phyloP scores from a whole-genome alignment of 176 grass and related monocot genomes.

The Phoenix roebelenii region DNA sequence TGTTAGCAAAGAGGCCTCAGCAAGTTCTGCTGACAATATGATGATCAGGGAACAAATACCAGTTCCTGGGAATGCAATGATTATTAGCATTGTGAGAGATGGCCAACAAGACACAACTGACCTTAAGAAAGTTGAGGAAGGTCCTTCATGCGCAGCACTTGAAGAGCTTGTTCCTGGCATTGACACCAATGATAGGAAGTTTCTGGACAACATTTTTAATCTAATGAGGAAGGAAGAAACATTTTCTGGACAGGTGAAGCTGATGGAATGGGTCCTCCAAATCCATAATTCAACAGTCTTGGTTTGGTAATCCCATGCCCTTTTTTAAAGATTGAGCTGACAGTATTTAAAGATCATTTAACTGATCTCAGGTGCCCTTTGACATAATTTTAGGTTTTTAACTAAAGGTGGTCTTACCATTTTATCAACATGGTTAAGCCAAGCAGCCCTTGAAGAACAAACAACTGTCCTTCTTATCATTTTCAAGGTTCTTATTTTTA shows the following conservation, averaged over 20 bases:
- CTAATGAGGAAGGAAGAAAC: constrained; percentile 78
- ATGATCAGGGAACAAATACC: constrained; percentile 25
- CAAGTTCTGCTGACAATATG: constrained; percentile 21
- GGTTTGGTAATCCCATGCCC: constrained; percentile 41
- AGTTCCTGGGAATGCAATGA: constrained; percentile 10
- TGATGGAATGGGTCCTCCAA: constrained; percentile 85
- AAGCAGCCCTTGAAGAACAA: constrained; percentile 84
- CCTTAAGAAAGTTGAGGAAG: constrained; percentile 28
- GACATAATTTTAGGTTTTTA: constrained; percentile 53
- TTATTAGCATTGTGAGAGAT: constrained; percentile 15
- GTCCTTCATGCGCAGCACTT: constrained; percentile 21
- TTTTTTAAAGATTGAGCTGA: constrained; percentile 8
- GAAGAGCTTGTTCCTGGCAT: constrained; percentile 32
- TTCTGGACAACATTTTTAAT: constrained; percentile 72
- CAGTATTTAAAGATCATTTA: constrained; percentile 8
- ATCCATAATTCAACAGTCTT: constrained; percentile 74
- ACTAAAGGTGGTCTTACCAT: constrained; percentile 74
- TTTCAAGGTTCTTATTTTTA: constrained; percentile 62
- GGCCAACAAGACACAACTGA: constrained; percentile 15
- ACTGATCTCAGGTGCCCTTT: constrained; percentile 2
- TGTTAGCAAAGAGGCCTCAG: background rate
- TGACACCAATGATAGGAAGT: constrained; percentile 72
- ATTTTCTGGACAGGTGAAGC: constrained; percentile 79
- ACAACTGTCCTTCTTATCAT: constrained; percentile 74
- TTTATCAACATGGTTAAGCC: constrained; percentile 68